These are phyloP conservation scores for Aphanomyces cochlioides DNA, from an alignment of 352 stramenopile species.

Conservation along the genomic window DNA sequence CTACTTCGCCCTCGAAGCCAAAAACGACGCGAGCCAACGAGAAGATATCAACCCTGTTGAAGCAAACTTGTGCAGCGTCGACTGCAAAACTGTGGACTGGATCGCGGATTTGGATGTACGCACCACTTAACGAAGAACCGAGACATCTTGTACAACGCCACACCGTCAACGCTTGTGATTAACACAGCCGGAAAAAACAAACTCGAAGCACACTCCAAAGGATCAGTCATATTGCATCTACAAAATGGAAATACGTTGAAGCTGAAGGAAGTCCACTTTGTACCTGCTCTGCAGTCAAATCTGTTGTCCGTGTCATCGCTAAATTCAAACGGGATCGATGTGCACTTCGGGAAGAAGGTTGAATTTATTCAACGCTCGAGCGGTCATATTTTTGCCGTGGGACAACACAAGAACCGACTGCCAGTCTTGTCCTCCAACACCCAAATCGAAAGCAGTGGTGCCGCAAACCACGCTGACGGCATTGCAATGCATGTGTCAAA, in stretches of 20 bases:
- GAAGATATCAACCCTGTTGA: not conserved
- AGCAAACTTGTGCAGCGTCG: no score
- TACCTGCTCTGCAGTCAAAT: not conserved
- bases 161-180: not conserved
- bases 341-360: not conserved
- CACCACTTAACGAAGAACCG: not conserved
- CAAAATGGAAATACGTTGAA: not conserved
- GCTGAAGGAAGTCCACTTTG: conserved; percentile 3
- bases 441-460: not conserved
- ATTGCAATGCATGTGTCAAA: not conserved
- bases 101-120: not conserved
- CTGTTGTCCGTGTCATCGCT: not conserved
- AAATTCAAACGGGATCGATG: not conserved
- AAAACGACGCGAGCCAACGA: not conserved
- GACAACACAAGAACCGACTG: not conserved
- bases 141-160: not conserved
- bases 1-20: not conserved
- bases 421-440: not conserved
- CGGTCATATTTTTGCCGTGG: not conserved
- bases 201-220: not conserved
- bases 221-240: not conserved
- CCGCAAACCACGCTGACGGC: not conserved
- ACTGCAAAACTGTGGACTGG: not conserved
- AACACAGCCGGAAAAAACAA: not conserved
- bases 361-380: not conserved